Conservation (phyloP, 2,329 filamentous ascomycete species). For the Hypoxylon sp. region DNA sequence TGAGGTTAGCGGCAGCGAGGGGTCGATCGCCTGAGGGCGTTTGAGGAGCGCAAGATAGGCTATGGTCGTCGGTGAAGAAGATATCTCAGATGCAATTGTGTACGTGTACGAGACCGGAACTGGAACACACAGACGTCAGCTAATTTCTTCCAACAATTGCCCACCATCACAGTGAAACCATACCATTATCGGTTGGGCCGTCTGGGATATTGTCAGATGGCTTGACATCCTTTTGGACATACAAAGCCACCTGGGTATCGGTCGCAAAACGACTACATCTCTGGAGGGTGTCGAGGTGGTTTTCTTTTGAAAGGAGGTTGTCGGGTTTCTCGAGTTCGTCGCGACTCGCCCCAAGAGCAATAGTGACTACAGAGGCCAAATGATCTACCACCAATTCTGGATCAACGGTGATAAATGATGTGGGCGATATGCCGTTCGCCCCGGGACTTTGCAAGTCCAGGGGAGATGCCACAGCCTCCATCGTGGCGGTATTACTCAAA, state of each 20-base stretch:
- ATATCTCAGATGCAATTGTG: slow-evolving; percentile 82
- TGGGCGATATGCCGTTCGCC: slow-evolving; percentile 56
- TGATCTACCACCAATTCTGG: slow-evolving; percentile 76
- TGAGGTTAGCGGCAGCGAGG: slow-evolving; percentile 79
- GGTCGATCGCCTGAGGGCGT: slow-evolving; percentile 86
- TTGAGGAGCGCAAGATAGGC: slow-evolving; percentile 91
- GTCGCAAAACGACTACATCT: slow-evolving; percentile 89
- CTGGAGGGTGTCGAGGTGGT: slow-evolving; percentile 81
- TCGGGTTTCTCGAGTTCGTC: slow-evolving; percentile 82
- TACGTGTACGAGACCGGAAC: slow-evolving; percentile 72
- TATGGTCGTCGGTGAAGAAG: slow-evolving; percentile 79
- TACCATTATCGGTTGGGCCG: slow-evolving; percentile 56
- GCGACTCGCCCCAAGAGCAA: slow-evolving; percentile 77
- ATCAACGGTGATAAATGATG: slow-evolving; percentile 67
- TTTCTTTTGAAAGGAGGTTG: slow-evolving; percentile 80
- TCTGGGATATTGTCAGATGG: slow-evolving; percentile 62
- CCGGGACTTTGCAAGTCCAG: slow-evolving; percentile 52
- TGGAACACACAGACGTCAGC: slow-evolving; percentile 46
- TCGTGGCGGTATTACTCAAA: slow-evolving; percentile 47
- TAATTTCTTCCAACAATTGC: not conserved
- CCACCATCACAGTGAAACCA: slow-evolving; percentile 39
- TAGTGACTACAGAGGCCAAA: slow-evolving; percentile 73
- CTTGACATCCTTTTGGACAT: slow-evolving; percentile 84
- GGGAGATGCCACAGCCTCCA: slow-evolving; percentile 62
- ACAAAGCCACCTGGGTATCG: slow-evolving; percentile 86